Percentiles rank a stretch among this genome's conserved stretches.
Evolutionary conservation across 495 filamentous ascomycete species (phyloP).

Genomic region (Talaromyces trachyspermus): DNA sequence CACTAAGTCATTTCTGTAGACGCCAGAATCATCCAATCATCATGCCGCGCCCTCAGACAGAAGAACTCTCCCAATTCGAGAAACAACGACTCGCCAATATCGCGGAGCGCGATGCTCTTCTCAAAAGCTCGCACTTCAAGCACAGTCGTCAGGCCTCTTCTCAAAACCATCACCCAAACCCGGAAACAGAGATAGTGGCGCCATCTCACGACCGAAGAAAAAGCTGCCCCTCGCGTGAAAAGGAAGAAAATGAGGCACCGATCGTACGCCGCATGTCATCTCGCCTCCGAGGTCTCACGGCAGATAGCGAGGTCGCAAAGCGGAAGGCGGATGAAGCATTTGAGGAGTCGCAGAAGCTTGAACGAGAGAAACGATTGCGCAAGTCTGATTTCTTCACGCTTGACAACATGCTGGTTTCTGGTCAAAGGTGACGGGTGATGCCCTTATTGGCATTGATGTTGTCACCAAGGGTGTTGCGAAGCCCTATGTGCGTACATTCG

Average conservation of each 20-base stretch:
- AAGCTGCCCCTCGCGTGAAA: constrained; percentile 38
- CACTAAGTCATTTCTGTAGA: no score
- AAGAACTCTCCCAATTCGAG: constrained; percentile 59
- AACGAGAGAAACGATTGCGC: constrained; percentile 62
- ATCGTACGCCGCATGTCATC: constrained; percentile 58
- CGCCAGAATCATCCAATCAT: constrained; percentile 1
- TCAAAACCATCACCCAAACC: constrained; percentile 24
- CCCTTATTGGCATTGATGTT: constrained; percentile 43
- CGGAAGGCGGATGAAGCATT: constrained; percentile 71
- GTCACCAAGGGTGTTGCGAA: constrained; percentile 61
- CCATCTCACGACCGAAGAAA: constrained; percentile 41
- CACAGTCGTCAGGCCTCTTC: constrained; percentile 47
- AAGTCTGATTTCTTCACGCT: constrained; percentile 64
- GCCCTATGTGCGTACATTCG: constrained; percentile 76
- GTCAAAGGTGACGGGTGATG: constrained; percentile 48
- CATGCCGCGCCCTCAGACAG: constrained; percentile 5
- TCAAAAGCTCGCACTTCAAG: constrained; percentile 49
- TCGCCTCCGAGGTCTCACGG: constrained; percentile 55
- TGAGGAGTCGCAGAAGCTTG: constrained; percentile 51
- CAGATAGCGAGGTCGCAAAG: constrained; percentile 68
- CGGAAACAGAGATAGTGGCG: constrained; percentile 18
- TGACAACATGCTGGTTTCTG: constrained; percentile 71
- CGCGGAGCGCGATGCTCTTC: constrained; percentile 62
- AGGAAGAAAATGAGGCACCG: constrained; percentile 35
- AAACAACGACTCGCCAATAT: constrained; percentile 64